These are phyloP conservation scores for Cercophora sp. DNA, from an alignment of 495 filamentous ascomycete species.

Conservation along the genomic window DNA sequence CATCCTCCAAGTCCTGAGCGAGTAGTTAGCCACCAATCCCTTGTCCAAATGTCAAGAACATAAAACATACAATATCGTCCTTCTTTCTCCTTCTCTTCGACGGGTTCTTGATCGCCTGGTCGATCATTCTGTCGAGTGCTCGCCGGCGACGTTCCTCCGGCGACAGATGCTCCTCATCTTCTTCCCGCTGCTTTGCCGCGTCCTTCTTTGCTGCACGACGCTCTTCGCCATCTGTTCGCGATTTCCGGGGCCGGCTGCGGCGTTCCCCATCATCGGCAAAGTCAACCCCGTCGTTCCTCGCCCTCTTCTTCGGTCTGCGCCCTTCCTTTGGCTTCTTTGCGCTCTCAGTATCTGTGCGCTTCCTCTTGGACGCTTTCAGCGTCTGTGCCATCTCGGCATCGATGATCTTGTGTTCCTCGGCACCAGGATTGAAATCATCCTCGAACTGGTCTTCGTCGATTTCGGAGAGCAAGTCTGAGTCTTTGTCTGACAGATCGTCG, in stretches of 20 bases:
- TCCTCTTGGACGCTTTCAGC: slow-evolving; percentile 73
- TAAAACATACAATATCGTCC: slow-evolving; percentile 74
- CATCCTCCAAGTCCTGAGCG: slow-evolving; percentile 77
- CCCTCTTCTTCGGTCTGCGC: slow-evolving; percentile 69
- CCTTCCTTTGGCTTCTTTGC: slow-evolving; percentile 72
- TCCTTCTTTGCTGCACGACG: slow-evolving; percentile 45
- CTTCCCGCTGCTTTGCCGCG: slow-evolving; percentile 51
- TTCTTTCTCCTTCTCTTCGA: slow-evolving; percentile 76
- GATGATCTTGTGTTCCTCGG: slow-evolving; percentile 77
- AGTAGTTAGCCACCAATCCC: slow-evolving; percentile 18
- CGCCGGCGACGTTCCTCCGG: slow-evolving; percentile 69
- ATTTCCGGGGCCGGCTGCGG: slow-evolving; percentile 42
- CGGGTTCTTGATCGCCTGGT: slow-evolving; percentile 79
- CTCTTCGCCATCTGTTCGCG: slow-evolving; percentile 30
- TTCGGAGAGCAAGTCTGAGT: slow-evolving; percentile 81
- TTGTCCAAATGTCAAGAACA: neutral
- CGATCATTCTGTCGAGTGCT: slow-evolving; percentile 80
- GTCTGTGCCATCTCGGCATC: slow-evolving; percentile 80
- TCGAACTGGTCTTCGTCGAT: slow-evolving; percentile 91
- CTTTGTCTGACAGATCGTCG: slow-evolving; percentile 63
- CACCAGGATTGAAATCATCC: slow-evolving; percentile 73
- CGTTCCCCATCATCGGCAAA: slow-evolving; percentile 57
- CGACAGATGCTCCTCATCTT: slow-evolving; percentile 59
- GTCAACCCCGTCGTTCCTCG: slow-evolving; percentile 50
- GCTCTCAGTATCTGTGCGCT: slow-evolving; percentile 58